phyloP scores from a whole-genome alignment of 768 basidiomycete species.

The Lentinus brumalis region DNA sequence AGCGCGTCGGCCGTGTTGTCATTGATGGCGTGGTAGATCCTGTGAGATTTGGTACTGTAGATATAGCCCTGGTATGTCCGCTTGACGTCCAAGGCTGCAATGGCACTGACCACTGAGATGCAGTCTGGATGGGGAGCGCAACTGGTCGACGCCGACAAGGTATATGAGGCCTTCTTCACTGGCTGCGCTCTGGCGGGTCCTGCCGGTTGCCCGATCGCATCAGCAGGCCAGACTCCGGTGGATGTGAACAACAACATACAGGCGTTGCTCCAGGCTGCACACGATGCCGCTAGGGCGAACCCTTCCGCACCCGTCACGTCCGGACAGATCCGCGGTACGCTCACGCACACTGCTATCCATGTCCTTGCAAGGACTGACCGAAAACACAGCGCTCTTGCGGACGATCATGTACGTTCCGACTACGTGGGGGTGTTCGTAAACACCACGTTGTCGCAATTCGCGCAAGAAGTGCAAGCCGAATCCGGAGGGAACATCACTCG shows the following conservation, averaged over 20 bases:
- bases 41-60: not conserved
- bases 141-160: conserved; percentile 6
- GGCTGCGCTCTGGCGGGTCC: conserved; percentile 14
- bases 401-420: not conserved
- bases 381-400: not conserved
- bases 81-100: not conserved
- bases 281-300: not conserved
- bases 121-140: not conserved
- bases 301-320: not conserved
- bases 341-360: no score
- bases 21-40: conserved; percentile 11
- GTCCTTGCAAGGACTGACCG: not conserved
- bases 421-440: not conserved
- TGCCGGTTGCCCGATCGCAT: conserved; percentile 2
- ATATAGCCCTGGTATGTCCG: conserved; percentile 1
- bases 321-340: conserved; percentile 1
- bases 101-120: not conserved
- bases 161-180: conserved; percentile 4
- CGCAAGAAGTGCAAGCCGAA: not conserved
- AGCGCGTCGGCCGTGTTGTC: conserved; percentile 12
- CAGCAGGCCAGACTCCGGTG: no score
- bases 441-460: not conserved
- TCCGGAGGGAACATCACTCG: not conserved
- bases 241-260: not conserved
- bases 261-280: not conserved